Evolutionary conservation across 129 eudicot genomes (phyloP).

Genomic region (Ambrosia trifida): DNA sequence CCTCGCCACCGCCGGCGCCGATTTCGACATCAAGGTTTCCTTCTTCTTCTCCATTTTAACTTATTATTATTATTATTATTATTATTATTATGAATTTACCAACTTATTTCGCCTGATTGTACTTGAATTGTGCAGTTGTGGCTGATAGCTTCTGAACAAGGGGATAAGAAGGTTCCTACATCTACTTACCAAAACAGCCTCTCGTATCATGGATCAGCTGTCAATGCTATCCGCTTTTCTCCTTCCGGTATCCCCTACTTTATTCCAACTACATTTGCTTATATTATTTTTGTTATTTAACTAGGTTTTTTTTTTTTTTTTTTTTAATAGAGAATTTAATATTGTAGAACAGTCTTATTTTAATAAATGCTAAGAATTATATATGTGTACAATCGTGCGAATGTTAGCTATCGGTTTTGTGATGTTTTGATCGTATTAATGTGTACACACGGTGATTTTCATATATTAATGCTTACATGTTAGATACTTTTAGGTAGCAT

Average conservation of each 20-base stretch:
- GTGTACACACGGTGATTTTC: neutral
- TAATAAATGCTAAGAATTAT: neutral
- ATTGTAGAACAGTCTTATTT: too few relatives aligned
- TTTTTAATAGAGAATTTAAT: too few relatives aligned
- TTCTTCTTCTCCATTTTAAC: neutral
- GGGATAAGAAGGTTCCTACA: conserved; percentile 65
- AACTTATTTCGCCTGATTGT: conserved; percentile 7
- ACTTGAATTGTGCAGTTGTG: conserved; percentile 55
- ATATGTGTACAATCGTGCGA: neutral
- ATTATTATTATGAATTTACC: neutral
- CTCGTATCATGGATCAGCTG: conserved; percentile 84
- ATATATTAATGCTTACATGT: neutral
- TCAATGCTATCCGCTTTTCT: conserved; percentile 90
- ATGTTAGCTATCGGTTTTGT: neutral
- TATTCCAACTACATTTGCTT: neutral
- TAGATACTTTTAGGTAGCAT: neutral
- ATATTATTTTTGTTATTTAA: neutral
- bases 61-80: too few relatives aligned
- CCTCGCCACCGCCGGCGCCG: conserved; percentile 96
- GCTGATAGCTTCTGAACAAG: conserved; percentile 66
- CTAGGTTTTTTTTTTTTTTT: neutral
- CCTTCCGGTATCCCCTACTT: conserved; percentile 56
- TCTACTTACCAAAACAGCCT: conserved; percentile 77
- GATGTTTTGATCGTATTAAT: neutral
- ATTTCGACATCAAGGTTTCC: conserved; percentile 86